phyloP scores from a whole-genome alignment of 768 basidiomycete species.

The Leccinum subgranulosum region DNA sequence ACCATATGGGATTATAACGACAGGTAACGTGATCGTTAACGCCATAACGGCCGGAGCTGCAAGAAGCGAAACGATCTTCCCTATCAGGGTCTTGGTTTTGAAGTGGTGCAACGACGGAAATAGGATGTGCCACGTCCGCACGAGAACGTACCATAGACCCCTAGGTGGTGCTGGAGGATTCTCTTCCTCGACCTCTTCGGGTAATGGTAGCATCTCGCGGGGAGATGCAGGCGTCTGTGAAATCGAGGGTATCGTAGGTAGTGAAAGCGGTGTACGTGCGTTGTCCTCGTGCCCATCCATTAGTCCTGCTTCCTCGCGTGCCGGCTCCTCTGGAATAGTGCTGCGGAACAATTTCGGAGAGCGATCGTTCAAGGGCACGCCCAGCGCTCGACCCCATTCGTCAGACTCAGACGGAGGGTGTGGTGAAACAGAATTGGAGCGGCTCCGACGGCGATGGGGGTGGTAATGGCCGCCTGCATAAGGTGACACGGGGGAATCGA shows the following conservation, averaged over 20 bases:
- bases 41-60: constrained; percentile 85
- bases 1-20: constrained; percentile 67
- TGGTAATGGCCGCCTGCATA: constrained; percentile 78
- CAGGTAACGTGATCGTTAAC: constrained; percentile 87
- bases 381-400: constrained; percentile 51
- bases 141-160: constrained; percentile 33
- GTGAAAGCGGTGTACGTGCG: constrained; percentile 18
- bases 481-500: constrained; percentile 66
- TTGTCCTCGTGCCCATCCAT: constrained; percentile 8
- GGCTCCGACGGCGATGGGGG: constrained; percentile 29
- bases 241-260: constrained; percentile 50
- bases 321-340: constrained; percentile 21
- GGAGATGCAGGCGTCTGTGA: constrained; percentile 51
- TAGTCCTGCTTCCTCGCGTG: constrained; percentile 7
- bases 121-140: constrained; percentile 54
- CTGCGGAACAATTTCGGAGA: constrained; percentile 35
- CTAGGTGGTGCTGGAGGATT: constrained; percentile 41
- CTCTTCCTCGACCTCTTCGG: constrained; percentile 42
- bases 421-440: constrained; percentile 33
- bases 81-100: constrained; percentile 61
- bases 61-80: constrained; percentile 70
- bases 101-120: constrained; percentile 87
- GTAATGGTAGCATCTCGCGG: constrained; percentile 36
- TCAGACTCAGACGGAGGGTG: constrained; percentile 31
- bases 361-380: constrained; percentile 52